Base-by-base conservation (phyloP, 1,139 yeast genomes). In the Candida sanyaensis region DNA sequence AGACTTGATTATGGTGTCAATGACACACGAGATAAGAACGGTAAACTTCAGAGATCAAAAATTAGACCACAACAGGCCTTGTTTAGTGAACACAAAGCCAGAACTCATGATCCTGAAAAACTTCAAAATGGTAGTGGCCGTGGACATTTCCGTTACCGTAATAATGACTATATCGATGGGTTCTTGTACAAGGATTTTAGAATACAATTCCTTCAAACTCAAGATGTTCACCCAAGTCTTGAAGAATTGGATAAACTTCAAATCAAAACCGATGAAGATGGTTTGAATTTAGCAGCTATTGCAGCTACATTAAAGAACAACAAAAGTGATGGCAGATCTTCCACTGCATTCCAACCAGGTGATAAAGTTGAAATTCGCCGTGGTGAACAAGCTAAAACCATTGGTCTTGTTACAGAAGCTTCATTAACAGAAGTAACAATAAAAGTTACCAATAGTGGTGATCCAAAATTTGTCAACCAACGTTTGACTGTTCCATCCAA, bases 361-460 rank as follows among this genome's bases (percentile, higher is more conserved):
- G 99, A 93, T 64, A 82, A 88, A 61, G 97, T 93, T 44, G 97
- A 92, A 67, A 87, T 93, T 43, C 79, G 88, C 50, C 83, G 85
- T 56, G 99, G 99, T 63, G 99, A 93, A 70, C 97, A 91, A 69
- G 84, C 95, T 37, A 96, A 93, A 50, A 83, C 96, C 49, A 78
- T 81, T 43, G 99, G 98, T 68, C 77, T 80, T 47, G 96, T 93
- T 44, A 69, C 81, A 3, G 80, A 88, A 33, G 83, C 91, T 2
- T 78, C 86, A 4, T 69, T 80, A 51, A 80, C 82, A 44, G 88
- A 83, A 56, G 83, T 86, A 50, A 81, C 85, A 9, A 80, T 86
- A 32, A 71, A 83, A 27, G 78, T 75, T 2, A 71, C 75, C 13
- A 81, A 83, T 49, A 73, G 78, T 46, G 83, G 81, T 17, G 81